A percentile compares a stretch with the other conserved stretches of the same genome.
phyloP scores from a whole-genome alignment of 2,329 filamentous ascomycete species.

The Xylaria arbuscula region DNA sequence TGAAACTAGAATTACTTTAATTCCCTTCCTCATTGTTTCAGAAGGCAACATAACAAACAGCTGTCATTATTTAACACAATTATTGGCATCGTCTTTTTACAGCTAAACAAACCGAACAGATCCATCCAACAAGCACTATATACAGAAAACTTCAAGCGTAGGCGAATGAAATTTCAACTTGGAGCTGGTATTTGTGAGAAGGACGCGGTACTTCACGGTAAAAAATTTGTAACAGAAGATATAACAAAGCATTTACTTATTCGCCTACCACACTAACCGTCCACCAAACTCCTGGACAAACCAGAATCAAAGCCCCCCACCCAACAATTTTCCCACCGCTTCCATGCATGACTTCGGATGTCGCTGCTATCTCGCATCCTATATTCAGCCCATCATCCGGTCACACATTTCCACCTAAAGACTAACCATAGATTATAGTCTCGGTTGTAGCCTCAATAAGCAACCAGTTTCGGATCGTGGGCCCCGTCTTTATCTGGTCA shows the following conservation, averaged over 20 bases:
- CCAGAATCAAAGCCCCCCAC: slow-evolving; percentile 29
- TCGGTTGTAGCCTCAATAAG: not conserved
- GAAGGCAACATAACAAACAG: no score
- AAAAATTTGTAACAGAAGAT: not conserved
- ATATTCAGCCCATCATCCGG: slow-evolving; percentile 13
- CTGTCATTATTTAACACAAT: no score
- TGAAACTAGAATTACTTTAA: no score
- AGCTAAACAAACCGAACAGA: not conserved
- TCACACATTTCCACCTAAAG: slow-evolving; percentile 12
- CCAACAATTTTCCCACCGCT: slow-evolving; percentile 31
- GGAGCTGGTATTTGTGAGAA: not conserved
- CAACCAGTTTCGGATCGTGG: not conserved
- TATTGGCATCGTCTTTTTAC: not conserved
- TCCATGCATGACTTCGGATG: slow-evolving; percentile 27
- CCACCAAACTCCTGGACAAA: slow-evolving; percentile 40
- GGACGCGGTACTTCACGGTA: slow-evolving; percentile 5
- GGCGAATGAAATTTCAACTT: not conserved
- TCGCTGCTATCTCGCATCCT: slow-evolving; percentile 11
- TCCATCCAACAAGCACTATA: not conserved
- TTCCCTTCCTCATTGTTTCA: no score
- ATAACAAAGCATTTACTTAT: slow-evolving; percentile 21
- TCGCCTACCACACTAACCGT: slow-evolving; percentile 34
- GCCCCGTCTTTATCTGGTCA: slow-evolving; percentile 31
- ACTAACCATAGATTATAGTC: slow-evolving; percentile 6
- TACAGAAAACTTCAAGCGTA: not conserved